phyloP scores from a whole-genome alignment of 352 stramenopile species.

The Pythium plurisporium region DNA sequence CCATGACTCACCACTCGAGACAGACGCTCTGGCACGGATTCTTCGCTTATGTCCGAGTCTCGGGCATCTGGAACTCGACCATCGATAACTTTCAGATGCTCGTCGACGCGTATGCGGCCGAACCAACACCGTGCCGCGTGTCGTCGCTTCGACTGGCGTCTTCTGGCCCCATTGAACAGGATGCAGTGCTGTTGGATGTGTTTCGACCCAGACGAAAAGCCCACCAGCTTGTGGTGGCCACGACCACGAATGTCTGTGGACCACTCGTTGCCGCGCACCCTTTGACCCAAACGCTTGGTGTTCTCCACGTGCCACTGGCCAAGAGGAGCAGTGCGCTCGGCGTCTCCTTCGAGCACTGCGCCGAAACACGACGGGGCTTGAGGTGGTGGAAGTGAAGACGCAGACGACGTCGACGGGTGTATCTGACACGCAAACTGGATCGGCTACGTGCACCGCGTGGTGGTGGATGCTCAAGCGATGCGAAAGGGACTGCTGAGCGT shows the following conservation, averaged over 20 bases:
- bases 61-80: not conserved
- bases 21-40: not conserved
- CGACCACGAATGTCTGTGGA: not conserved
- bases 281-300: not conserved
- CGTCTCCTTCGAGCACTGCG: slow-evolving; percentile 1
- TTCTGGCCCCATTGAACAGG: not conserved
- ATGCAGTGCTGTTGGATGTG: too few relatives aligned
- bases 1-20: not conserved
- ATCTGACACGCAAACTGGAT: not conserved
- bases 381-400: not conserved
- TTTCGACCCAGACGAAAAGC: not conserved
- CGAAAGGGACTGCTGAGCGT: slow-evolving; percentile 4
- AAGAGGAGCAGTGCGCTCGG: not conserved
- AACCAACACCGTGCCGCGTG: not conserved
- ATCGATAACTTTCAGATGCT: too few relatives aligned
- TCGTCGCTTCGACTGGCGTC: slow-evolving; percentile 1
- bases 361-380: not conserved
- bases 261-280: not conserved
- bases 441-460: not conserved
- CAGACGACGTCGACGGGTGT: not conserved
- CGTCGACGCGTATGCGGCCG: not conserved
- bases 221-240: not conserved
- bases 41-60: not conserved
- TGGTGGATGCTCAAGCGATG: not conserved
- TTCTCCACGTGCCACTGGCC: not conserved